These are phyloP conservation scores for Cardamine occulta DNA, from an alignment of 345 rosid genomes.

Conservation along the genomic window DNA sequence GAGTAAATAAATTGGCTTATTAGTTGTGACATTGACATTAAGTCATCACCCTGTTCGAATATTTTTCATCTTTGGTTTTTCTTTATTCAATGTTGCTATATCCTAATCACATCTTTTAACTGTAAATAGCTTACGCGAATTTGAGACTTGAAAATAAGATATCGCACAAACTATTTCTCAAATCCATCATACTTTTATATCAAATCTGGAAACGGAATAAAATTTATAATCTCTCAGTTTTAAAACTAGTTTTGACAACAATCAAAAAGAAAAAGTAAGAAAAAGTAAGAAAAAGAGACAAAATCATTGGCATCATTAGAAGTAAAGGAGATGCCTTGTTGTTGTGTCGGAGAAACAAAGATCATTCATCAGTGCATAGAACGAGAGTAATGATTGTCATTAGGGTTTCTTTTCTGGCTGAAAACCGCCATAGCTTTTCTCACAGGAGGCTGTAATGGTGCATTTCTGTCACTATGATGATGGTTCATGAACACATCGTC, in stretches of 20 bases:
- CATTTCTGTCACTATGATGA: slow-evolving; percentile 64
- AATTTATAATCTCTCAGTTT: neutral
- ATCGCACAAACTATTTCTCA: neutral
- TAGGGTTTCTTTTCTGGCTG: slow-evolving; percentile 91
- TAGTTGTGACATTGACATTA: neutral
- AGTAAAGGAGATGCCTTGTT: slow-evolving; percentile 11
- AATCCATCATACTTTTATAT: neutral
- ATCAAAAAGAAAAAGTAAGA: neutral
- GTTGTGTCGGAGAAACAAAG: slow-evolving; percentile 12
- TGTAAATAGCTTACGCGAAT: neutral
- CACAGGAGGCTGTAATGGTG: slow-evolving; percentile 78
- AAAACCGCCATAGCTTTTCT: slow-evolving; percentile 84
- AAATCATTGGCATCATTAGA: slow-evolving; percentile 9
- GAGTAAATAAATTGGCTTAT: slow-evolving; percentile 4
- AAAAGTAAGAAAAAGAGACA: neutral
- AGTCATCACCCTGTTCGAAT: neutral
- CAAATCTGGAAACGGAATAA: neutral
- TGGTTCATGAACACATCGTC: slow-evolving; percentile 64
- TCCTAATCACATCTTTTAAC: neutral
- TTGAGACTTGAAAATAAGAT: neutral
- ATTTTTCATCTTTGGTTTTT: neutral
- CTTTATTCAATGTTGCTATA: neutral
- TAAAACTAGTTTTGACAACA: neutral
- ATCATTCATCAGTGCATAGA: slow-evolving; percentile 49
- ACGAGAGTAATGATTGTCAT: slow-evolving; percentile 91